phyloP scores from a whole-genome alignment of 108 stramenopile species.

The Fistulifera pelliculosa region DNA sequence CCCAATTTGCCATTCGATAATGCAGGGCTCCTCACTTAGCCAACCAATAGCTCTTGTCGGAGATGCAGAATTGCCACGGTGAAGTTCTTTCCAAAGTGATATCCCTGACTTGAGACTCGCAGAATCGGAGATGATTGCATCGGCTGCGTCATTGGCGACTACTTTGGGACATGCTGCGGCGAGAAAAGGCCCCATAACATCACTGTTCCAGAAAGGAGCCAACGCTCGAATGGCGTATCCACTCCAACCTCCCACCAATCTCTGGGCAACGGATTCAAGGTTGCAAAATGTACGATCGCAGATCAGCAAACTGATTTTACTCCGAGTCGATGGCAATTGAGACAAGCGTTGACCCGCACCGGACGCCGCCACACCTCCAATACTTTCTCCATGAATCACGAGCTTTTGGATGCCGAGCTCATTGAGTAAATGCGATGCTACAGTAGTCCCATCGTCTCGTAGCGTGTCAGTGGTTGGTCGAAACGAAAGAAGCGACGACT shows the following conservation, averaged over 20 bases:
- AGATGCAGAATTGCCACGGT: conserved; percentile 19
- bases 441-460: conserved; percentile 55
- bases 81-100: conserved; percentile 61
- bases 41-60: conserved; percentile 53
- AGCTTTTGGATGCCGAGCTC: conserved; percentile 42
- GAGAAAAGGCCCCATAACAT: conserved; percentile 71
- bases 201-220: conserved; percentile 74
- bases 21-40: conserved; percentile 67
- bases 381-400: conserved; percentile 80
- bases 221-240: conserved; percentile 67
- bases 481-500: conserved; percentile 35
- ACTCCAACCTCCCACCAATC: conserved; percentile 77
- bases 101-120: conserved; percentile 75
- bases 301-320: conserved; percentile 46
- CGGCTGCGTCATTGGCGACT: conserved; percentile 76
- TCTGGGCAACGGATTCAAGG: conserved; percentile 70
- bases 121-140: conserved; percentile 74
- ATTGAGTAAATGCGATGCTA: conserved; percentile 51
- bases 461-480: conserved; percentile 66
- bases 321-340: conserved; percentile 4
- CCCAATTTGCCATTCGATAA: conserved; percentile 71
- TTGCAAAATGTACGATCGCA: conserved; percentile 88
- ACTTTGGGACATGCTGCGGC: conserved; percentile 73
- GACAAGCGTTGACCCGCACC: conserved; percentile 51
- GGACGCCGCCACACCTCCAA: conserved; percentile 79